Percentiles rank a stretch among this genome's conserved stretches.
Evolutionary conservation across 768 basidiomycete genomes (phyloP).

Genomic region (Xerocomellus chrysenteron): DNA sequence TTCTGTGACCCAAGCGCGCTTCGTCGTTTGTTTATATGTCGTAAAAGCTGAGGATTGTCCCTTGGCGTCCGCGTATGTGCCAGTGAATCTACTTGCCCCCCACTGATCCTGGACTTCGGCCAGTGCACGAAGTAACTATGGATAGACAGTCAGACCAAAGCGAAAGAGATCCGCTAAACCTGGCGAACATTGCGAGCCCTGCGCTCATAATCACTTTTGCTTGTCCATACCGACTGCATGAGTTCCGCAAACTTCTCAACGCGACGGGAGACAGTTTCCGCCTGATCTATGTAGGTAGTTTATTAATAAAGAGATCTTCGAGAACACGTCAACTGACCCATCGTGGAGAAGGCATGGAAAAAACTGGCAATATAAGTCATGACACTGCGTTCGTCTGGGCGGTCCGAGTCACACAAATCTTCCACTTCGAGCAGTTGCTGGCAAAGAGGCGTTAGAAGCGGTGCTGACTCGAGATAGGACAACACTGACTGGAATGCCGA

Average conservation of each 20-base stretch:
- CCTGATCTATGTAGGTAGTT: conserved; percentile 63
- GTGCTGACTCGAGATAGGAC: not conserved
- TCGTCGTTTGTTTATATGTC: conserved; percentile 81
- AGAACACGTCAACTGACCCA: conserved; percentile 59
- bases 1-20: conserved; percentile 87
- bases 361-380: conserved; percentile 98
- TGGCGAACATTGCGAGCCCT: conserved; percentile 66
- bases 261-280: conserved; percentile 88
- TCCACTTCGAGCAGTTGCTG: conserved; percentile 96
- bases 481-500: conserved; percentile 81
- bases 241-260: conserved; percentile 96
- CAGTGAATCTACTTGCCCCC: conserved; percentile 61
- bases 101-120: conserved; percentile 67
- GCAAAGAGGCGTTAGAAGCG: conserved; percentile 1
- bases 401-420: conserved; percentile 84
- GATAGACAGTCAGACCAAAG: conserved; percentile 6
- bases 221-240: conserved; percentile 89
- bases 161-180: not conserved
- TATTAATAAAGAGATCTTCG: not conserved
- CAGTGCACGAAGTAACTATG: conserved; percentile 65
- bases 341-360: conserved; percentile 97
- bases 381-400: conserved; percentile 93
- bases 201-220: conserved; percentile 89
- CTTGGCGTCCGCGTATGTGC: conserved; percentile 82
- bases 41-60: conserved; percentile 69